Evolutionary conservation across 1,284 basidiomycete genomes (phyloP), one percentile per base, ranked within the genome.

Genomic region (Neonothopanus nambi): DNA sequence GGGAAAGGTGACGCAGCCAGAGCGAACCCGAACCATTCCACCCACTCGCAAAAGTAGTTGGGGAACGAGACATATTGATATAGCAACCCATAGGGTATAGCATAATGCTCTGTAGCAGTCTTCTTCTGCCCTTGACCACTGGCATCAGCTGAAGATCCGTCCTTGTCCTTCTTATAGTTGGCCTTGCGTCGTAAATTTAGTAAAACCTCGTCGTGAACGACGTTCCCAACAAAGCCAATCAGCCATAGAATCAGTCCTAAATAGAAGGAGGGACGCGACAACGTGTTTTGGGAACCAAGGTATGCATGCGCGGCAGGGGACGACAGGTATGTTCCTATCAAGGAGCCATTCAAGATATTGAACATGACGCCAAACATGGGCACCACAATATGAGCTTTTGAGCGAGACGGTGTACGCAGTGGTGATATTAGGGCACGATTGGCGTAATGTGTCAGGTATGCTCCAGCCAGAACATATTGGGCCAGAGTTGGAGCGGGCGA

Each of bases 41-140:
- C 61, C 91, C 91, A 97, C 69, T 96, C 94, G 70, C 89, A 93
- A 47, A 94, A 75, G 69, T 97, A 97, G 71, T 97, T 95, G 1
- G 95, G 94, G 70, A 87, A 95, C n/a, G 92, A 93, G 59, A 97
- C 77, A 65, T 80, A 84, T 45, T 70, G 65, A 75, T 91, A 97
- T 28, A 96, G 73, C 3, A 85, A 84, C 0, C 93, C 94, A 49
- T 85, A 77, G 0, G 95, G 95, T 57, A 97, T 87, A 3, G 84
- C 84, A 67, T 97, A 97, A 68, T 87, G 77, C 54, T 80, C 76
- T 12, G 12, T 17, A 1, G 17, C n/a, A 17, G 15, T 39, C 37
- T 38, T 65, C 67, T 58, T 63, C 44, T 63, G 66, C 66, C 57
- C 71, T 74, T 37, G 67, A 70, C 53, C 48, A 52, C 47, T 38